phyloP scores from a whole-genome alignment of 371 early-diverging fungal genomes.

The Syncephalis plumigaleata region DNA sequence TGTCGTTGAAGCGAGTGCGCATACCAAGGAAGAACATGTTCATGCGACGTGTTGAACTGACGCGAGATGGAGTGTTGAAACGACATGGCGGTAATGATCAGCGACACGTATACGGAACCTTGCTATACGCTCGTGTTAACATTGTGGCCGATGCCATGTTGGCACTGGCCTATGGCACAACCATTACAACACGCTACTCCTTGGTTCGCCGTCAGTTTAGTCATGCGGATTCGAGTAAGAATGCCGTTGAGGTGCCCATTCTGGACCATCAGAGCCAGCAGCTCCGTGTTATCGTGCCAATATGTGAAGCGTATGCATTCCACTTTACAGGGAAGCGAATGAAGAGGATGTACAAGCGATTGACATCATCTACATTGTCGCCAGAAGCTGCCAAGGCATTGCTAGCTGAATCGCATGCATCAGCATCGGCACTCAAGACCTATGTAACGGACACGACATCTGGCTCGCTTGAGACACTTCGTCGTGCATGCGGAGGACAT shows the following conservation, averaged over 20 bases:
- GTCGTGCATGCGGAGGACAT: conserved; percentile 77
- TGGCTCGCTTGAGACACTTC: conserved; percentile 52
- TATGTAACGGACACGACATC: conserved; percentile 34
- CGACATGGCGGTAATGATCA: conserved; percentile 50
- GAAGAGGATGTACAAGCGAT: conserved; percentile 22
- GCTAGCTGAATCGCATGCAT: conserved; percentile 64
- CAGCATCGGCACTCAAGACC: conserved; percentile 66
- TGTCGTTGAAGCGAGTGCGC: conserved; percentile 64
- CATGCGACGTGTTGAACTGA: conserved; percentile 88
- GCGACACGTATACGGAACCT: conserved; percentile 56
- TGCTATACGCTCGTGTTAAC: conserved; percentile 59
- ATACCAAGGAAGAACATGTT: conserved; percentile 69
- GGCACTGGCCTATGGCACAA: conserved; percentile 47
- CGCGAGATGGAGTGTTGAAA: conserved; percentile 40
- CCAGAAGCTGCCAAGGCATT: conserved; percentile 38
- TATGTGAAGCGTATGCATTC: conserved; percentile 65
- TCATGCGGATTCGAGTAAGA: conserved; percentile 25
- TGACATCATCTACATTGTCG: no score
- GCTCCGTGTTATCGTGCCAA: conserved; percentile 53
- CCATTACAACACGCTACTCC: conserved; percentile 63
- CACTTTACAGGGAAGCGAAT: conserved; percentile 46
- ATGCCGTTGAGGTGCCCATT: conserved; percentile 42
- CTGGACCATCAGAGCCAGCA: conserved; percentile 67
- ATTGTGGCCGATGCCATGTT: conserved; percentile 30
- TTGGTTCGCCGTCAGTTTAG: conserved; percentile 62